Evolutionary conservation across 2,329 filamentous ascomycete genomes (phyloP).

Genomic region (Gaeumannomyces tritici): DNA sequence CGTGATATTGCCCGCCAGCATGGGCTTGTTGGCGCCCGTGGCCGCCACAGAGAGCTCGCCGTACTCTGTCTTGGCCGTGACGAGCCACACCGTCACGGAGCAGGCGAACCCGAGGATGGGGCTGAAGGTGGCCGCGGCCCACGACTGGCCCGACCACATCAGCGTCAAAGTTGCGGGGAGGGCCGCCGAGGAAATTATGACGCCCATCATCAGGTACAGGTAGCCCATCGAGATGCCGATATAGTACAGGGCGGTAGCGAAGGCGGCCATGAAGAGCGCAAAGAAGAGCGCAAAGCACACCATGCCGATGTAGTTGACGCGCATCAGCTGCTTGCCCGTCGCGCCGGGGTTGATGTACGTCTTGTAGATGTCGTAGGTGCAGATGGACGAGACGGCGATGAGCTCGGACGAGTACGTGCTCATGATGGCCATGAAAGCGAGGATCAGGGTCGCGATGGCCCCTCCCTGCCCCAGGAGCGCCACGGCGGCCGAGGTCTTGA

Average conservation of each 20-base stretch:
- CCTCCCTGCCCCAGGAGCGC: conserved; percentile 75
- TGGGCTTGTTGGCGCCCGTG: conserved; percentile 74
- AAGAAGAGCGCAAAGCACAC: conserved; percentile 56
- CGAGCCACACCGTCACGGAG: conserved; percentile 67
- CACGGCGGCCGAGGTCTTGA: conserved; percentile 72
- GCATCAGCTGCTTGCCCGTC: conserved; percentile 66
- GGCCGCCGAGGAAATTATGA: conserved; percentile 78
- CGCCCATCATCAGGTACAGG: conserved; percentile 55
- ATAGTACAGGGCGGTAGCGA: conserved; percentile 66
- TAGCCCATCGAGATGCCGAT: conserved; percentile 80
- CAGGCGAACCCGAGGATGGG: conserved; percentile 61
- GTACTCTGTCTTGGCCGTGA: conserved; percentile 61
- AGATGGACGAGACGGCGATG: conserved; percentile 80
- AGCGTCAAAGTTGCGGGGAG: conserved; percentile 74
- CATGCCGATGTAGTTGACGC: conserved; percentile 67
- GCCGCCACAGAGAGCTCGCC: conserved; percentile 60
- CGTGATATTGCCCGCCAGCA: conserved; percentile 79
- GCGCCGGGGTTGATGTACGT: conserved; percentile 76
- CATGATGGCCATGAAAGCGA: conserved; percentile 83
- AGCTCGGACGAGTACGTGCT: conserved; percentile 74
- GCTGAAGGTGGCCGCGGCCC: conserved; percentile 59
- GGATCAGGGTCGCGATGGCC: conserved; percentile 65
- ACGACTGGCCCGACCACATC: conserved; percentile 72
- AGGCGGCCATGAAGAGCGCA: conserved; percentile 65
- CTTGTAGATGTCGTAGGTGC: conserved; percentile 79